Base-by-base conservation (phyloP, 2,329 filamentous ascomycete species). In the Hypoxylon sp. region DNA sequence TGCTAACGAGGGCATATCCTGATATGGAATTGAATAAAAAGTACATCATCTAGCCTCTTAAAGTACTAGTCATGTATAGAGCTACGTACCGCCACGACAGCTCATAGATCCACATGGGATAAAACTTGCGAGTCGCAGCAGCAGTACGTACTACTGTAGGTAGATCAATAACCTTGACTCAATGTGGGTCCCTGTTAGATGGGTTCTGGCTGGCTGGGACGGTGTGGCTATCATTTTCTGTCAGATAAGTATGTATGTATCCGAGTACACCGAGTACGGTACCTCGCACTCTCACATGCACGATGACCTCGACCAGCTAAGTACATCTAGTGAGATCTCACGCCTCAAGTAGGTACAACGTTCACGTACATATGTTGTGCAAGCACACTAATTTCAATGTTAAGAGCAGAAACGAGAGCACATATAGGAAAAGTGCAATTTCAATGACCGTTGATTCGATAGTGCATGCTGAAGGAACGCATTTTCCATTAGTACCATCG, bases 291-390 rank as follows among this genome's bases (percentile, higher is more conserved):
- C 24, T 35, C 35, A 19, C 50, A 53, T 50, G 50, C 51, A 54
- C 53, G 57, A 62, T 62, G 58, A 66, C 66, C 65, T 60, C 60
- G 65, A 37, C 59, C 44, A 57, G 51, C 29, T n/a, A 35, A 61
- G 37, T 48, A 35, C 37, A 61, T 50, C 24, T 66, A 57, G 35
- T 51, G 31, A 54, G 55, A 66, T 66, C 51, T 29, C 26, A 63
- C 26, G 55, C 48, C 22, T 26, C 29, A 63, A 46, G 53, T 55
- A 65, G 53, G 52, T 61, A 63, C 51, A 48, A 37, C 35, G n/a
- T 52, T 47, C 44, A 66, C 51, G 39, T 71, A 68, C 68, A 69
- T 63, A 66, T 71, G 66, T 47, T 61, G 68, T 68, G 66, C 68
- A 54, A 70, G 68, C 68, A 67, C 68, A 70, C 53, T 54, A 65